Evolutionary conservation across 2,329 filamentous ascomycete species (phyloP), one percentile per base, ranked within the genome.

Genomic region (Alternaria rosae): DNA sequence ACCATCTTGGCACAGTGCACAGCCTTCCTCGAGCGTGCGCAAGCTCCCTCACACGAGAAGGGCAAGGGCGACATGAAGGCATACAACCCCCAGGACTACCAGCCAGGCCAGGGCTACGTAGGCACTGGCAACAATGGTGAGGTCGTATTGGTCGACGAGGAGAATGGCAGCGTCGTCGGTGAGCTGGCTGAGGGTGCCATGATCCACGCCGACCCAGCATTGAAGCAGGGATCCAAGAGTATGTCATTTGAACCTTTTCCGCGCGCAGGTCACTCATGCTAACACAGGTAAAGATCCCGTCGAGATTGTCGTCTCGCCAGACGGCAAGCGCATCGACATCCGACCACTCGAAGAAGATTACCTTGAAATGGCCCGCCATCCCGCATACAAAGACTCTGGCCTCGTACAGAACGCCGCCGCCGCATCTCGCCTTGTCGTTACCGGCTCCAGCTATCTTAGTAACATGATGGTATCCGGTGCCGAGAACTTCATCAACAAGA

Each of bases 1-100:
- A 97, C 94, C 4, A 98, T 98, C 67, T 85, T 98, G 53, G 94
- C 94, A n/a, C 93, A 98, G 81, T 98, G 94, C 80, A 98, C 94
- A 3, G 92, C 94, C 2, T 98, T 99, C 78, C 87, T 97, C 5
- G 94, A 98, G 79, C 89, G 93, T 45, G 90, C 92, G 10, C 85
- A 89, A 42, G 71, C 75, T n/a, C 88, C 92, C 7, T 89, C 84
- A 25, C 70, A 79, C 20, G 68, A 68, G 43, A 72, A 71, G 56
- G 67, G 79, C 65, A 76, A 76, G 44, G 73, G 69, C 57, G 66
- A 68, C 26, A 62, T 73, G 41, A 76, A 78, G 56, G 64, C 77
- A 41, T 98, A 98, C 80, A 94, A 97, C 75, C 94, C 94, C 0
- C 88, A 88, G 23, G 86, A 90, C 69, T 98, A 91, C 79, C 88